Conservation (phyloP, 176 grass and related monocot species). For the Tuctoria greenei region DNA sequence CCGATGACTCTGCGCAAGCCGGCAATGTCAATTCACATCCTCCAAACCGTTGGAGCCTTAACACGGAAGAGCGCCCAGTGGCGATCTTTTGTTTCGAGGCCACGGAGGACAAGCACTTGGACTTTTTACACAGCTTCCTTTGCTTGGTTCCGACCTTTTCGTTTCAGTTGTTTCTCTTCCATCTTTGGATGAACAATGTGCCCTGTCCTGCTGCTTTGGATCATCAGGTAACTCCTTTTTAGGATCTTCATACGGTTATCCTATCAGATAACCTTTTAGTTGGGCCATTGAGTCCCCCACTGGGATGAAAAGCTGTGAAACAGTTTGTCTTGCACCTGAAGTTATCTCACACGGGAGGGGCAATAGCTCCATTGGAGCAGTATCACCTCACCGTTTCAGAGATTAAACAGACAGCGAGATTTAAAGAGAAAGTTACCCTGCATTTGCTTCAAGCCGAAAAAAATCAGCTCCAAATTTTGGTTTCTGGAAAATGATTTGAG, state of each 20-base stretch:
- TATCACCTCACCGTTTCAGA: background rate
- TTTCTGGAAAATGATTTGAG: background rate
- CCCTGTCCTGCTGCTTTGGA: constrained; percentile 30
- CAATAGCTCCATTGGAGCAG: constrained; percentile 7
- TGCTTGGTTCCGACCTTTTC: background rate
- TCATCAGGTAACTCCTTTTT: constrained; percentile 12
- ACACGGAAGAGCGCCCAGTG: constrained; percentile 45
- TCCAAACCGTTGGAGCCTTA: constrained; percentile 23
- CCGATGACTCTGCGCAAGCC: constrained; percentile 9
- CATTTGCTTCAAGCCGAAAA: no score
- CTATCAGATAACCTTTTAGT: constrained; percentile 41
- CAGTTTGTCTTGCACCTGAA: constrained; percentile 46
- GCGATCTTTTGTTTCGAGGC: constrained; percentile 17
- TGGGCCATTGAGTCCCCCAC: constrained; percentile 23
- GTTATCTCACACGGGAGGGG: constrained; percentile 29
- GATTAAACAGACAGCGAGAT: background rate
- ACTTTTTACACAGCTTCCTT: constrained; percentile 31
- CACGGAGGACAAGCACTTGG: constrained; percentile 13
- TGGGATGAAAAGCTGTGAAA: constrained; percentile 13
- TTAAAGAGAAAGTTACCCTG: background rate
- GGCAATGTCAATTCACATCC: background rate
- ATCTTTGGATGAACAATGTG: constrained; percentile 36
- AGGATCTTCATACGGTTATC: constrained; percentile 44
- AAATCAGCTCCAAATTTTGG: background rate
- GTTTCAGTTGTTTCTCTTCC: constrained; percentile 26